phyloP scores from a whole-genome alignment of 768 basidiomycete species.

The Trametes elegans region DNA sequence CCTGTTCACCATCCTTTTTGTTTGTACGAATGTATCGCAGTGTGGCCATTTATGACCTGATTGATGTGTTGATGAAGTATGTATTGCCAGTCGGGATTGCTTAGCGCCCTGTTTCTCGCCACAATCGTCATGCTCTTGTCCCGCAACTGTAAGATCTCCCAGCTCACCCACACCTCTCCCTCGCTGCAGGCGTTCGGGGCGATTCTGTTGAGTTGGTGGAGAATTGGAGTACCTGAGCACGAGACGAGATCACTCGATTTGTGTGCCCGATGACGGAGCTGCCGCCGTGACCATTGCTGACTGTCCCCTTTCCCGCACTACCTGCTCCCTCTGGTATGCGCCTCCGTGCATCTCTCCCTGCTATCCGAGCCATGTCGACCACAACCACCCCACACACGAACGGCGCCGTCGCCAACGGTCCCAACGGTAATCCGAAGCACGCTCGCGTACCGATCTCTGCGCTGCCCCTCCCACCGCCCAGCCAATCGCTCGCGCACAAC shows the following conservation, averaged over 20 bases:
- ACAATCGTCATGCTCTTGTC: no score
- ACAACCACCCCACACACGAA: background rate
- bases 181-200: no score
- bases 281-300: background rate
- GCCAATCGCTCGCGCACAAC: slow-evolving; percentile 41
- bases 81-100: no score
- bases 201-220: no score
- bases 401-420: background rate
- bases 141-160: no score
- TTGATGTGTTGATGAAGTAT: no score
- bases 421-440: background rate
- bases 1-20: no score
- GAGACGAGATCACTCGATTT: background rate
- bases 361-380: background rate
- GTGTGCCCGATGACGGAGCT: background rate
- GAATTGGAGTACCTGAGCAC: background rate
- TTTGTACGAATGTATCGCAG: no score
- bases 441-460: slow-evolving; percentile 46
- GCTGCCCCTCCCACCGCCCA: slow-evolving; percentile 47
- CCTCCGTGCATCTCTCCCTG: background rate
- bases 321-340: background rate
- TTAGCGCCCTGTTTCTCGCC: no score
- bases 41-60: no score
- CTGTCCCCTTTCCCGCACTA: background rate
- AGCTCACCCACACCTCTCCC: no score